Base-by-base conservation (phyloP, 257 asterid genomes). In the Solanum chilense region DNA sequence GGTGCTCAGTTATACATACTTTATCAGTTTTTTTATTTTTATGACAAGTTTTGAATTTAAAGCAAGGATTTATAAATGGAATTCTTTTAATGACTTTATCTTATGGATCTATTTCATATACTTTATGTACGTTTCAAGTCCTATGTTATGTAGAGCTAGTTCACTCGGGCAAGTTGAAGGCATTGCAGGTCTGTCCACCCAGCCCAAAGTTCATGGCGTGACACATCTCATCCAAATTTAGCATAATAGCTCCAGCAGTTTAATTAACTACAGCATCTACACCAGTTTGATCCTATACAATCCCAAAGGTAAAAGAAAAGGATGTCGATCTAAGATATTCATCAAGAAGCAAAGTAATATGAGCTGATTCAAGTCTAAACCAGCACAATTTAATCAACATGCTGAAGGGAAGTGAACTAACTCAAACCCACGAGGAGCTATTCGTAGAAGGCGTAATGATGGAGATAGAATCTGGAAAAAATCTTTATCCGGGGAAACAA, bases 401-500 rank as follows among this genome's bases (percentile, higher is more conserved):
- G 41, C 16, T 44, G 37, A 62, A 47, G 47, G 86, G 82, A 82
- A 60, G 82, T 68, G 85, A 87, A 94, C 98, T 91, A 78, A 95
- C 99, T 94, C 96, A 89, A 93, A 90, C 82, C 99, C 99, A 83
- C 99, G 99, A 88, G 98, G 98, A 88, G 99, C 99, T 86, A 95
- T 95, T 91, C 99, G 97, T 91, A 97, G 86, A 49, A 97, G 97
- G 87, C 99, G 99, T 90, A 97, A 86, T 58, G 99, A 97, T 88
- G 99, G 99, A 88, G 98, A 95, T 6, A 97, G 91, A 87, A 97
- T 94, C 94, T 97, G 99, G 64, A 97, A 97, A 89, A 97, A 97
- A 89, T 97, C 99, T 91, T 94, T 97, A 93, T 97, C 99, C 2
- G 99, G 99, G 83, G 99, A 97, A 87, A 97, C 99, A 87, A 97